Percentiles rank a stretch among this genome's conserved stretches.
These are phyloP conservation scores for Mucor irregularis DNA, from an alignment of 371 early-diverging fungal genomes.

Conservation along the genomic window DNA sequence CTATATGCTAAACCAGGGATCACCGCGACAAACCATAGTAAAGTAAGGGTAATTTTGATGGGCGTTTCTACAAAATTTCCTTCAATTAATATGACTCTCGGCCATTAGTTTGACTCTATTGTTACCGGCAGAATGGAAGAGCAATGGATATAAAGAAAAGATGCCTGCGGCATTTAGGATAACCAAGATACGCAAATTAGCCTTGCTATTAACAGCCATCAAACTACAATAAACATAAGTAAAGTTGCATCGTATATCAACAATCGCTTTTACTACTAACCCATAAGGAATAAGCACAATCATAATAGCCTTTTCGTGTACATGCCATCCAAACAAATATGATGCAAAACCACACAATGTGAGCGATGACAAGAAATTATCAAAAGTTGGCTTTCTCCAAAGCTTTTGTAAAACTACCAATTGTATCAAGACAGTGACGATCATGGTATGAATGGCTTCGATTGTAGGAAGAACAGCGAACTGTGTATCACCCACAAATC, in stretches of 20 bases:
- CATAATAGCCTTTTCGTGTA: conserved; percentile 96
- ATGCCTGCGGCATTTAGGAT: conserved; percentile 75
- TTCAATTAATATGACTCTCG: background rate
- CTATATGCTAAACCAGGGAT: conserved; percentile 50
- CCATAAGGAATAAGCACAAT: conserved; percentile 82
- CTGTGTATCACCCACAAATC: conserved; percentile 87
- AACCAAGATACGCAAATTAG: conserved; percentile 57
- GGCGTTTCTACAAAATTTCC: conserved; percentile 54
- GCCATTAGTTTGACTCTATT: background rate
- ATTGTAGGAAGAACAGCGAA: conserved; percentile 83
- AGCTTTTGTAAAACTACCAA: conserved; percentile 60
- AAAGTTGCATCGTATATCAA: background rate
- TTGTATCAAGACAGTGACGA: conserved; percentile 75
- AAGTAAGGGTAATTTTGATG: conserved; percentile 56
- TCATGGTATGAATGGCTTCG: conserved; percentile 72
- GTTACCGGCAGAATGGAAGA: conserved; percentile 75
- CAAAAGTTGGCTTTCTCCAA: conserved; percentile 68
- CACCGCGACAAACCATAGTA: conserved; percentile 59
- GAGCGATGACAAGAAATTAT: conserved; percentile 74
- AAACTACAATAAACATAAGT: conserved; percentile 30
- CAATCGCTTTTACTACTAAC: conserved; percentile 31
- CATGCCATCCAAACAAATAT: conserved; percentile 97
- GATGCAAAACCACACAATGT: conserved; percentile 85
- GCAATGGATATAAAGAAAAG: conserved; percentile 83
- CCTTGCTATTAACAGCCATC: conserved; percentile 47